A percentile compares a stretch with the other conserved stretches of the same genome.
phyloP scores from a whole-genome alignment of 1,284 basidiomycete genomes.

The Cutaneotrichosporon mucoides region DNA sequence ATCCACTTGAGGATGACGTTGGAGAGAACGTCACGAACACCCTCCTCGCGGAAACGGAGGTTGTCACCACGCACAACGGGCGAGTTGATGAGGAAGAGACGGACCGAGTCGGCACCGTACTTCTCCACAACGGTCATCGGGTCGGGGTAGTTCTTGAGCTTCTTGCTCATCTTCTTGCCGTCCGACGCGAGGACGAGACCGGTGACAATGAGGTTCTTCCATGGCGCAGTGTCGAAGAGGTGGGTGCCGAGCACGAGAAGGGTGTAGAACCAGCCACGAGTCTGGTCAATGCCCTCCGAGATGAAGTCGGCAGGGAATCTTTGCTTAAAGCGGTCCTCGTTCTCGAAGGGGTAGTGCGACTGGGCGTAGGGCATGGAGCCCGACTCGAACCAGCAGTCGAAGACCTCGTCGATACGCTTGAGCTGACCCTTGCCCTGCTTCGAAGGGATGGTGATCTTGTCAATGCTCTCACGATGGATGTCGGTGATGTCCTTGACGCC shows the following conservation, averaged over 20 bases:
- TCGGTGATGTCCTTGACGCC: constrained; percentile 85
- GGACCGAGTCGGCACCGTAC: constrained; percentile 93
- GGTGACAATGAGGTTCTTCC: constrained; percentile 97
- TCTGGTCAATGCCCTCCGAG: constrained; percentile 94
- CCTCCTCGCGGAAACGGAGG: constrained; percentile 95
- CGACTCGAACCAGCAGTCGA: constrained; percentile 99
- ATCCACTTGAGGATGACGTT: constrained; percentile 97
- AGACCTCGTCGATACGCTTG: constrained; percentile 90
- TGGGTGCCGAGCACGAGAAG: constrained; percentile 92
- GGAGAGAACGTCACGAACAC: constrained; percentile 92
- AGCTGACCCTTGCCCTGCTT: constrained; percentile 83
- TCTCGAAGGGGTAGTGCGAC: constrained; percentile 96
- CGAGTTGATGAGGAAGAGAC: constrained; percentile 98
- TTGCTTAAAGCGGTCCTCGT: constrained; percentile 64
- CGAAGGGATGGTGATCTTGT: constrained; percentile 94
- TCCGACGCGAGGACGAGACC: constrained; percentile 96
- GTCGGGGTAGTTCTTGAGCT: constrained; percentile 96
- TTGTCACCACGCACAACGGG: constrained; percentile 98
- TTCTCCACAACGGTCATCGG: constrained; percentile 84
- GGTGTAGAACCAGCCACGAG: constrained; percentile 99
- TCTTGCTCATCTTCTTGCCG: constrained; percentile 99
- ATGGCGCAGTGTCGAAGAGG: constrained; percentile 87
- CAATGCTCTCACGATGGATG: constrained; percentile 90
- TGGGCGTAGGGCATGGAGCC: constrained; percentile 99
- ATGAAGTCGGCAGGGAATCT: constrained; percentile 98